These are phyloP conservation scores for Tripterygium wilfordii DNA, from an alignment of 177 flowering plant species.

Conservation along the genomic window DNA sequence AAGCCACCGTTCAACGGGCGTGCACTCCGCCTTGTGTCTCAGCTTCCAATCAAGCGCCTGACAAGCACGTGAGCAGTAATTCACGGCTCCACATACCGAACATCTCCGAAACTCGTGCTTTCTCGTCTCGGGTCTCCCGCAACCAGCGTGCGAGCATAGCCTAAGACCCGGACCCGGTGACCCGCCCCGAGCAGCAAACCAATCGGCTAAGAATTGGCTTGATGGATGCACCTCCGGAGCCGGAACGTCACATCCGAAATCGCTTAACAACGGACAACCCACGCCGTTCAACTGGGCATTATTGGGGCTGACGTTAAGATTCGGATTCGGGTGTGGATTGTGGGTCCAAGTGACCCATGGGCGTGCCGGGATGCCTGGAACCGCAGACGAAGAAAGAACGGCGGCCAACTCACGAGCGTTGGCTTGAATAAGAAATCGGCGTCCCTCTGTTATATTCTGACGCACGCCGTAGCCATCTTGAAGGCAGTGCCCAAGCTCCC, in stretches of 20 bases:
- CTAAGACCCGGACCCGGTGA: constrained; percentile 47
- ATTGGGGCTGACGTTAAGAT: too few species aligned
- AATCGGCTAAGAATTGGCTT: constrained; percentile 60
- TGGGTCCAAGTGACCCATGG: constrained; percentile 40
- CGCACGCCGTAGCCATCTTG: constrained; percentile 97
- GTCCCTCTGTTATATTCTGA: constrained; percentile 76
- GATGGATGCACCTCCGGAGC: constrained; percentile 80
- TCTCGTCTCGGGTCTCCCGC: constrained; percentile 89
- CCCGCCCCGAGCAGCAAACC: constrained; percentile 43
- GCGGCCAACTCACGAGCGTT: constrained; percentile 87
- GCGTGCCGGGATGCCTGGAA: constrained; percentile 7
- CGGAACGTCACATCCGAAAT: constrained; percentile 90
- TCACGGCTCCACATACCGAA: constrained; percentile 86
- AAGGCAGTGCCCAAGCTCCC: constrained; percentile 95
- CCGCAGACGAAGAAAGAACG: constrained; percentile 34
- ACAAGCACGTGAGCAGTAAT: constrained; percentile 94
- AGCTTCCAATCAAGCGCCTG: constrained; percentile 97
- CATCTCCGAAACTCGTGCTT: constrained; percentile 85
- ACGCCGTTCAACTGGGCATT: too few species aligned
- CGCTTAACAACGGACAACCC: constrained; percentile 79
- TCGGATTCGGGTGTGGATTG: constrained; percentile 11
- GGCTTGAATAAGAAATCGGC: constrained; percentile 88
- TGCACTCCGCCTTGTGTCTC: constrained; percentile 72
- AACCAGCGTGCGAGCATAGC: constrained; percentile 75
- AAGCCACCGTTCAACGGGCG: constrained; percentile 27